Percentiles rank a stretch among this genome's conserved stretches.
Conservation (phyloP, 257 asterid species). For the Forsythia suspensa region DNA sequence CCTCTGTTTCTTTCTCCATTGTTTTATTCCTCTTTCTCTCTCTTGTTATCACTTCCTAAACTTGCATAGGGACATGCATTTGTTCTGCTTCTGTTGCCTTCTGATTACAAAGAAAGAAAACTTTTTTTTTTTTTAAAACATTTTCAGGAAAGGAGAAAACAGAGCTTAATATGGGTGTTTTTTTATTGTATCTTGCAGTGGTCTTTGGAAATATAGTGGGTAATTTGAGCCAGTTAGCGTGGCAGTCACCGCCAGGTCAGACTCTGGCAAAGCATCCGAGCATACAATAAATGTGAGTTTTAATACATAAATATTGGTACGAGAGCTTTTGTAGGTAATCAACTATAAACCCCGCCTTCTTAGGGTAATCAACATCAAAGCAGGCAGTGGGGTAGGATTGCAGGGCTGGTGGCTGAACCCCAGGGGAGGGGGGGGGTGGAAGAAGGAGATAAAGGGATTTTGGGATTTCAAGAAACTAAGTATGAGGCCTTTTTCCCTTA, state of each 20-base stretch:
- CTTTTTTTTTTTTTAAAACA: not conserved
- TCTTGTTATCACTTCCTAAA: not conserved
- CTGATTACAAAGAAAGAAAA: not conserved
- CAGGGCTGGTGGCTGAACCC: not conserved
- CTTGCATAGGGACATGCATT: not conserved
- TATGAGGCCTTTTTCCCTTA: not conserved
- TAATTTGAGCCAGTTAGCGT: not conserved
- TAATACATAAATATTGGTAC: not conserved
- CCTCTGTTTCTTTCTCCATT: not conserved
- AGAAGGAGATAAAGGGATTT: not conserved
- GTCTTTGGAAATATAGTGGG: not conserved
- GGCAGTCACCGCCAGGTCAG: not conserved
- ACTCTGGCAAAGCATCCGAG: not conserved
- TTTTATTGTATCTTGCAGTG: not conserved
- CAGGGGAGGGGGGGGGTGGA: not conserved
- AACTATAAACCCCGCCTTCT: not conserved
- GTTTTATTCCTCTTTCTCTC: not conserved
- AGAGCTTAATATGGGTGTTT: not conserved
- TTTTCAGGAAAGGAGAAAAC: not conserved
- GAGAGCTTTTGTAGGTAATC: not conserved
- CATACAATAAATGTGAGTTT: not conserved
- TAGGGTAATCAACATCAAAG: not conserved
- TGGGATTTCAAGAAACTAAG: not conserved
- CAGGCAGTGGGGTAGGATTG: not conserved
- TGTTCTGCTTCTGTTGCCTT: not conserved